Evolutionary conservation across 768 basidiomycete genomes (phyloP), one percentile per base, ranked within the genome.

Genomic region (Coprinopsis strossmayeri): DNA sequence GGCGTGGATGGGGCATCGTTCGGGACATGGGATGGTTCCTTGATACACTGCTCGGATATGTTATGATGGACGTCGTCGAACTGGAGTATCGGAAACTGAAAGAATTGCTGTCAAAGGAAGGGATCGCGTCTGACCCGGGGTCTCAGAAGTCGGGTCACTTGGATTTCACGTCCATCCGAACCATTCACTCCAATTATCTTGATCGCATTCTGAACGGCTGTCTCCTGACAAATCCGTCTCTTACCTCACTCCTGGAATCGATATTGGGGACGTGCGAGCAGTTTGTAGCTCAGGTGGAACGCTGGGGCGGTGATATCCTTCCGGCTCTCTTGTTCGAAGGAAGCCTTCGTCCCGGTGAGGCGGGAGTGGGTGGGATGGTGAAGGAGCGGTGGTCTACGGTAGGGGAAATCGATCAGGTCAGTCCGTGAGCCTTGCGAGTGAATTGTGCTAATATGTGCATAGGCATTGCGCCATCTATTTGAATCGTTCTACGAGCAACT

Each of bases 11-110:
- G 92, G 90, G 89, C 1, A 77, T 86, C 25, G 84, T 92, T 5
- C 69, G 90, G 58, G 81, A 87, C 58, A 92, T 94, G 91, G 78
- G 82, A 34, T 94, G 91, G 90, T 94, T 93, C 60, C 69, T 95
- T 49, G 91, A 93, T 61, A 82, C 81, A 23, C 59, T 96, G 2
- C 67, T 89, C 47, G 82, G 81, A 9, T 94, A 96, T 62, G 79
- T 91, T 51, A 89, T 91, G 88, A 86, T 78, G 58, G 92, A 95
- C 53, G 91, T 95, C 7, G 75, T 93, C 27, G 91, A 93, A 51
- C 77, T 82, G 13, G 91, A 95, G 60, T 92, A 87, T 59, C 67
- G 77, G 48, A 74, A 77, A 54, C 66, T 95, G 55, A 87, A 84
- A 60, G 77, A 73, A 30, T 64, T 81, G 24, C 66, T 91, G 35